Percentiles rank a stretch among this genome's conserved stretches.
Evolutionary conservation across 1,284 basidiomycete species (phyloP).

Genomic region (Cryptococcus hybrid): DNA sequence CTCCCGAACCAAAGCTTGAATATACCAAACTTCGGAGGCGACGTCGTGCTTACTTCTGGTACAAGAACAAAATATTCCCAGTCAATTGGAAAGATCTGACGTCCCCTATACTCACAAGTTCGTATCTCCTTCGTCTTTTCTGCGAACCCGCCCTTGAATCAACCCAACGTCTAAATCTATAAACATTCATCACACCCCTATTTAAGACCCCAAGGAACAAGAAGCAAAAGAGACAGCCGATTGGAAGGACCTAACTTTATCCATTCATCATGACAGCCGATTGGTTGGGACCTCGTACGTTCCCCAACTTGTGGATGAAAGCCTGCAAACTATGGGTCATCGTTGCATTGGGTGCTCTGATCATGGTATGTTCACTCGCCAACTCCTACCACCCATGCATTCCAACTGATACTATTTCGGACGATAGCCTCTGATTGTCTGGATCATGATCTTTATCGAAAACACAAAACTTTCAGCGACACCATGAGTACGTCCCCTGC

Average conservation of each 20-base stretch:
- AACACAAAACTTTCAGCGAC: slow-evolving; percentile 24
- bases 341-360: slow-evolving; percentile 24
- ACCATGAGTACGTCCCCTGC: slow-evolving; percentile 20
- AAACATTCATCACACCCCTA: no score
- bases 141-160: no score
- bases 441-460: slow-evolving; percentile 31
- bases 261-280: slow-evolving; percentile 7
- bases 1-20: neutral
- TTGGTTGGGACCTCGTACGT: slow-evolving; percentile 15
- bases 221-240: neutral
- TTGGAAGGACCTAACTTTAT: no score
- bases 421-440: slow-evolving; percentile 16
- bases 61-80: no score
- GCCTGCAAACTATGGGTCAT: slow-evolving; percentile 28
- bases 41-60: no score
- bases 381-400: neutral
- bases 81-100: no score
- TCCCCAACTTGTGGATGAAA: slow-evolving; percentile 16
- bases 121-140: neutral
- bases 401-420: neutral
- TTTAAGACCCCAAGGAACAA: no score
- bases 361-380: slow-evolving; percentile 20
- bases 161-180: neutral
- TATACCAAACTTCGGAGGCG: no score
- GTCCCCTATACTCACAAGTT: neutral